Base-by-base conservation (phyloP, 164 flowering plant genomes). In the Stephania yunnanensis region DNA sequence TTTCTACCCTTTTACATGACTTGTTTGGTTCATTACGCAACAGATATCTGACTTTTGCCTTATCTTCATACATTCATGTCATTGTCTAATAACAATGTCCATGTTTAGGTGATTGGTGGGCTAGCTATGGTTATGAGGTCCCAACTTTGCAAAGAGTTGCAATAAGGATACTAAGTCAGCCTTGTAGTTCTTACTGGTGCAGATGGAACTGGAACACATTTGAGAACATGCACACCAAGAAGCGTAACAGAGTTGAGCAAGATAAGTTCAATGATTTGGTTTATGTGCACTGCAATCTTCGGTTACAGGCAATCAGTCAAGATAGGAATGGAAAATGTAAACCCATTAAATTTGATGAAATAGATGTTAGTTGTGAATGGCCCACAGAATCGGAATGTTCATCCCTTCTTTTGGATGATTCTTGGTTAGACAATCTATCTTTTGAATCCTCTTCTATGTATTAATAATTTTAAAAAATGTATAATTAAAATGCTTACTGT, bases 91-190 rank as follows among this genome's bases (percentile, higher is more conserved):
- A 36, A 58, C 25, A 15, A 31, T 48, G 6, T 78, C 36, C 72
- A 46, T 50, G 29, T 66, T 75, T 66, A 91, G 96, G 90, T 81
- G 93, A 89, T 75, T 91, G 93, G 96, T 89, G 93, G 95, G 86
- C 90, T n/a, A 87, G 79, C 42, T 91, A 89, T 80, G 96, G 93
- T 46, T 87, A 88, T 76, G 93, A 90, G 81, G 84, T 87, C 68
- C 92, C 90, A 45, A 85, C 87, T 42, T 73, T 88, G 76, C 91
- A 88, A 77, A 84, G 88, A 76, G 82, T 76, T 52, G 93, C 93
- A 45, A 81, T 87, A 46, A 83, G 89, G 76, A 86, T 91, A 75
- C 81, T 91, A 68, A 87, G 87, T 80, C 93, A 89, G 76, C 91
- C 93, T 69, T 89, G 96, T 79, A 89, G 92, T 79, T 89, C 88